A percentile compares a stretch with the other conserved stretches of the same genome.
These are phyloP conservation scores for Cryoendolithus antarcticus DNA, from an alignment of 2,329 filamentous ascomycete genomes.

Conservation along the genomic window DNA sequence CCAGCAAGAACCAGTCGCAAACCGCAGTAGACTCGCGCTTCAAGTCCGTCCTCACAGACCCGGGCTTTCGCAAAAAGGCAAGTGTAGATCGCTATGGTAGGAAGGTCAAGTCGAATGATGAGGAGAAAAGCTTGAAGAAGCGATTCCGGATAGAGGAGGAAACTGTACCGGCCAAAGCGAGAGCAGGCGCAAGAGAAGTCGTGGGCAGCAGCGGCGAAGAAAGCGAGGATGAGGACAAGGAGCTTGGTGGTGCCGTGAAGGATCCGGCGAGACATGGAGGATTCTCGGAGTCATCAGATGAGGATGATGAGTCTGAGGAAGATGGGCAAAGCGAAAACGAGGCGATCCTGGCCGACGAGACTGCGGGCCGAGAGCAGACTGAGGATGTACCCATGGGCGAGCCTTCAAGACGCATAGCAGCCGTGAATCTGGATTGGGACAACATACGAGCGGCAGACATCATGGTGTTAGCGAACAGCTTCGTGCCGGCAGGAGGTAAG, in stretches of 20 bases:
- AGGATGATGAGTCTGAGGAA: slow-evolving; percentile 35
- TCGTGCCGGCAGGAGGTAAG: slow-evolving; percentile 59
- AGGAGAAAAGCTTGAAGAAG: slow-evolving; percentile 68
- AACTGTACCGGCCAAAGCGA: slow-evolving; percentile 42
- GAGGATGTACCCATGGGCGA: slow-evolving; percentile 68
- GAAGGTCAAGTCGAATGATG: slow-evolving; percentile 54
- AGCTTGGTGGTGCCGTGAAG: slow-evolving; percentile 45
- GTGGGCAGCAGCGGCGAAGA: slow-evolving; percentile 23
- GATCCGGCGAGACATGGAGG: slow-evolving; percentile 80
- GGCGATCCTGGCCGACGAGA: slow-evolving; percentile 48
- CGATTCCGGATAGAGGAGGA: slow-evolving; percentile 58
- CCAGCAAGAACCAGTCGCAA: slow-evolving; percentile 72
- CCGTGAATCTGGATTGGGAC: slow-evolving; percentile 97
- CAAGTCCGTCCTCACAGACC: slow-evolving; percentile 69
- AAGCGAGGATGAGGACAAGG: slow-evolving; percentile 17
- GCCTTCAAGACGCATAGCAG: slow-evolving; percentile 70
- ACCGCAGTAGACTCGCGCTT: slow-evolving; percentile 91
- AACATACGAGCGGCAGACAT: slow-evolving; percentile 82
- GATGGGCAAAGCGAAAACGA: slow-evolving; percentile 40
- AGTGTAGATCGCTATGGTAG: slow-evolving; percentile 87
- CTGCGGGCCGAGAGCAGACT: slow-evolving; percentile 52
- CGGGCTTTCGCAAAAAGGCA: slow-evolving; percentile 74
- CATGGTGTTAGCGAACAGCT: slow-evolving; percentile 83
- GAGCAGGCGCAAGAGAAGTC: slow-evolving; percentile 19
- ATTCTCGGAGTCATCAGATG: slow-evolving; percentile 35